These are phyloP conservation scores for Neohortaea acidophila DNA, from an alignment of 495 filamentous ascomycete genomes.

Conservation along the genomic window DNA sequence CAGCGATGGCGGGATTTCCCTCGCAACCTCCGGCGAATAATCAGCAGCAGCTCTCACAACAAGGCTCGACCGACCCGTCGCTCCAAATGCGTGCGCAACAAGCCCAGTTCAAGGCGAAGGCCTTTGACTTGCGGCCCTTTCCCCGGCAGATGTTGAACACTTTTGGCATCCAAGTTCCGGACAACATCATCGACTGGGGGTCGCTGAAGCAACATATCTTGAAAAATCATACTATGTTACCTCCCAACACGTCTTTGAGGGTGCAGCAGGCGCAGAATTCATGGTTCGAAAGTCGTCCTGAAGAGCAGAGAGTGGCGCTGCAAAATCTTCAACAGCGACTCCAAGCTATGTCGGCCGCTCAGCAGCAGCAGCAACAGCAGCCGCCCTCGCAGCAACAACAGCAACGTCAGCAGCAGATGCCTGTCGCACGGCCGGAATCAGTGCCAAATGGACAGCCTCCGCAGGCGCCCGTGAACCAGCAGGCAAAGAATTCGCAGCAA, in stretches of 20 bases:
- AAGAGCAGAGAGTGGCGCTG: conserved; percentile 3
- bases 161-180: conserved; percentile 29
- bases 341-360: conserved; percentile 40
- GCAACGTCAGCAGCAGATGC: conserved; percentile 2
- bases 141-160: conserved; percentile 9
- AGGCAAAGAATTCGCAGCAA: conserved; percentile 15
- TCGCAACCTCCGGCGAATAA: conserved; percentile 10
- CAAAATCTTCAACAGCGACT: conserved; percentile 13
- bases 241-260: conserved; percentile 29
- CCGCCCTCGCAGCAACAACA: conserved; percentile 1
- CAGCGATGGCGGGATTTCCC: conserved; percentile 8
- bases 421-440: conserved; percentile 3
- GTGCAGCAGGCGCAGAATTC: conserved; percentile 26
- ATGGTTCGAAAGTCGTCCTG: conserved; percentile 8
- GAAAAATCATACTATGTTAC: conserved; percentile 33
- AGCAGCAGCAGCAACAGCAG: conserved; percentile 1
- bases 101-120: not conserved
- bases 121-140: conserved; percentile 13
- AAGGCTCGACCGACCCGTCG: too few relatives aligned
- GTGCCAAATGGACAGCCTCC: conserved; percentile 18
- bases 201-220: conserved; percentile 50
- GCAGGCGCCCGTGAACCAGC: conserved; percentile 20
- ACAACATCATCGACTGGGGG: conserved; percentile 53
- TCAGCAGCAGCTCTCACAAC: conserved; percentile 6
- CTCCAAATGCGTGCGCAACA: too few relatives aligned